Percentiles rank a stretch among this genome's conserved stretches.
Evolutionary conservation across 257 asterid species (phyloP).

Genomic region (Solanum paucissectum): DNA sequence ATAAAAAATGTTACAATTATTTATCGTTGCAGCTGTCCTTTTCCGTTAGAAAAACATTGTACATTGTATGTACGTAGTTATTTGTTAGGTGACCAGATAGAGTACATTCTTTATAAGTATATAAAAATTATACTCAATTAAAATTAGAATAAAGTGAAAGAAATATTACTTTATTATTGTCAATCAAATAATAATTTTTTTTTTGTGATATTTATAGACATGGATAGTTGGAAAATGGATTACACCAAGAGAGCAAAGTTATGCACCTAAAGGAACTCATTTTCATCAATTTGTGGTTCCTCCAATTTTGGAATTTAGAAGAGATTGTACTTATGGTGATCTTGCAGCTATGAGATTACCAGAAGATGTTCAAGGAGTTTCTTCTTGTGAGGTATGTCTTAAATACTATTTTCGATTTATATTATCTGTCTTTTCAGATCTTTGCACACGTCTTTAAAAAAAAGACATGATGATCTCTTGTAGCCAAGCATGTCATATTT

Average conservation of each 20-base stretch:
- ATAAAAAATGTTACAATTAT: neutral
- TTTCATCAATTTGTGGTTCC: constrained; percentile 96
- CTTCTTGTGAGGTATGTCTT: constrained; percentile 62
- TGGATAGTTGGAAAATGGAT: constrained; percentile 98
- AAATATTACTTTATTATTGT: neutral
- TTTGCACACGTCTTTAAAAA: neutral
- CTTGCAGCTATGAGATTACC: constrained; percentile 93
- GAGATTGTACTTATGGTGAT: constrained; percentile 80
- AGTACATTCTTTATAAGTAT: neutral
- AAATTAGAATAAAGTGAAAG: neutral
- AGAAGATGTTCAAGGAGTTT: constrained; percentile 70
- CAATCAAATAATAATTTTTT: neutral
- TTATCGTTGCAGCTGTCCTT: neutral
- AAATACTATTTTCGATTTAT: neutral
- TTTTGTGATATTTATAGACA: constrained; percentile 16
- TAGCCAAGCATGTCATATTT: no score
- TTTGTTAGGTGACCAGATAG: neutral
- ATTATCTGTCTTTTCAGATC: neutral
- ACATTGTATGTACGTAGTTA: neutral
- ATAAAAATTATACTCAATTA: neutral
- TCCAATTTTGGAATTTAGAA: constrained; percentile 49
- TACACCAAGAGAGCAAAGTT: constrained; percentile 58
- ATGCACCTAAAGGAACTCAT: constrained; percentile 77
- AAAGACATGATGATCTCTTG: no score
- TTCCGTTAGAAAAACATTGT: neutral